phyloP scores from a whole-genome alignment of 1,139 yeast species.

The Eremothecium cymbalariae region DNA sequence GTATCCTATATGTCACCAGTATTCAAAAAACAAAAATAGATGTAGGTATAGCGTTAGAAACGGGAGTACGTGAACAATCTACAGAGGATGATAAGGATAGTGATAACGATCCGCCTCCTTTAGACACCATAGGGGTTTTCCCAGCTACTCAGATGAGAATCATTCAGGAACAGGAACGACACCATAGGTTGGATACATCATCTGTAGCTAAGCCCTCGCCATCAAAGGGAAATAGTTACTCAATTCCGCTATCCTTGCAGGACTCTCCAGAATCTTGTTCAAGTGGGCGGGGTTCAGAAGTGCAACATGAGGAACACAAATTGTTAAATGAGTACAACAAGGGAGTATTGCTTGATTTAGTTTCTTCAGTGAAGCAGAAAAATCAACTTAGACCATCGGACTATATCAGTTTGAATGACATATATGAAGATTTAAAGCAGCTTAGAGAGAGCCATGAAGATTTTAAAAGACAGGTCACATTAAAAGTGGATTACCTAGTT shows the following conservation, averaged over 20 bases:
- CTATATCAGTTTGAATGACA: slow-evolving; percentile 1
- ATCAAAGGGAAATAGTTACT: too few relatives aligned
- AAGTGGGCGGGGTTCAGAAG: too few relatives aligned
- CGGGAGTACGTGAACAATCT: too few relatives aligned
- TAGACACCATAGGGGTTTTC: slow-evolving; percentile 15
- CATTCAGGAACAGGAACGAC: slow-evolving; percentile 7
- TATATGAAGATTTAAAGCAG: slow-evolving; percentile 2
- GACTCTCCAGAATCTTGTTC: too few relatives aligned
- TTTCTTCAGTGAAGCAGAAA: background rate
- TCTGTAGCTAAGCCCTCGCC: too few relatives aligned
- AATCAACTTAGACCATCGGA: background rate
- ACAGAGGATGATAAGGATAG: slow-evolving; percentile 5
- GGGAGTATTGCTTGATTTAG: too few relatives aligned
- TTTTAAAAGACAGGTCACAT: slow-evolving; percentile 11
- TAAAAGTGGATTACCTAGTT: slow-evolving; percentile 12
- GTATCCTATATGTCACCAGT: too few relatives aligned
- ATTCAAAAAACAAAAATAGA: too few relatives aligned
- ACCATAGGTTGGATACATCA: background rate
- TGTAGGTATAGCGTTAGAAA: too few relatives aligned
- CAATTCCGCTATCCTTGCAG: too few relatives aligned
- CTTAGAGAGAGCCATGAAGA: slow-evolving; percentile 9
- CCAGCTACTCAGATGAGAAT: slow-evolving; percentile 15
- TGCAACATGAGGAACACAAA: too few relatives aligned
- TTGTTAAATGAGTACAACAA: too few relatives aligned
- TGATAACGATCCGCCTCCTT: slow-evolving; percentile 10